Conservation (phyloP, 108 stramenopile species). For the Pseudonitzschia delicatissima region DNA sequence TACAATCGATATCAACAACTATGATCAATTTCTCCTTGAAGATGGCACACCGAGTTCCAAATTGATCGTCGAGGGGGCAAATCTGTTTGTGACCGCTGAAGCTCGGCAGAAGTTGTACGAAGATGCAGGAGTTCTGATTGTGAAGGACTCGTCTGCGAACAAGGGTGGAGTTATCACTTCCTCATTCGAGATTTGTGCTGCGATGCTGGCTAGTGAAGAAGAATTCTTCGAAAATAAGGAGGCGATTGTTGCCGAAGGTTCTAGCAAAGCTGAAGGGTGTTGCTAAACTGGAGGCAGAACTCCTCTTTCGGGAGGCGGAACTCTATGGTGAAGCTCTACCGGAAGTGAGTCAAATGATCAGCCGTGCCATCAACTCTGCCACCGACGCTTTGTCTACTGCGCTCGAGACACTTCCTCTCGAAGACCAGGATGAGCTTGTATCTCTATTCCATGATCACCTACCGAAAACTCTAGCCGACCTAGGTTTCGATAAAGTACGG, state of each 20-base stretch:
- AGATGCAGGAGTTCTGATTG: slow-evolving; percentile 92
- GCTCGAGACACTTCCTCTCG: slow-evolving; percentile 63
- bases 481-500: slow-evolving; percentile 76
- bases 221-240: slow-evolving; percentile 94
- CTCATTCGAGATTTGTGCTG: slow-evolving; percentile 93
- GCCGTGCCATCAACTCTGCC: slow-evolving; percentile 85
- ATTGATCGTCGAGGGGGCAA: slow-evolving; percentile 97
- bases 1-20: slow-evolving; percentile 92
- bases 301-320: slow-evolving; percentile 96
- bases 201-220: slow-evolving; percentile 90
- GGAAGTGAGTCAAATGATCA: slow-evolving; percentile 84
- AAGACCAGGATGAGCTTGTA: slow-evolving; percentile 66
- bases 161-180: slow-evolving; percentile 98
- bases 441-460: slow-evolving; percentile 86
- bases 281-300: slow-evolving; percentile 91
- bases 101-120: slow-evolving; percentile 90
- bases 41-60: slow-evolving; percentile 85
- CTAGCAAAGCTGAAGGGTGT: slow-evolving; percentile 80
- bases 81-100: slow-evolving; percentile 91
- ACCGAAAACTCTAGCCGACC: slow-evolving; percentile 85
- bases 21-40: slow-evolving; percentile 69
- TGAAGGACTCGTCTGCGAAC: slow-evolving; percentile 98
- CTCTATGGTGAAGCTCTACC: slow-evolving; percentile 78
- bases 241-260: slow-evolving; percentile 90
- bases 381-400: slow-evolving; percentile 90